Conservation (phyloP, 306 rosid species). For the Psophocarpus tetragonolobus region DNA sequence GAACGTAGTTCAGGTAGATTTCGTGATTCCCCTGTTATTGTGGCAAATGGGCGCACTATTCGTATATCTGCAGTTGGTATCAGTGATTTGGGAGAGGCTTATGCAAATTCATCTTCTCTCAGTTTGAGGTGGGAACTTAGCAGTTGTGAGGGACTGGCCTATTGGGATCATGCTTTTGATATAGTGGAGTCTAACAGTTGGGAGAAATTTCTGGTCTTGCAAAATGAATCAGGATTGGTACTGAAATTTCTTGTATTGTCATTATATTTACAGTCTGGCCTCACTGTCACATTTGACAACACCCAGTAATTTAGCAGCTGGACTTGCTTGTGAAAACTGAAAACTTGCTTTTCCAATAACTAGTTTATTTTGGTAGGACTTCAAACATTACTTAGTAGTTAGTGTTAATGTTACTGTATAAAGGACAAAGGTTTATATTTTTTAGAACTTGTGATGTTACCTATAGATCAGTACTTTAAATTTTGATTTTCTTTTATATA, state of each 20-base stretch:
- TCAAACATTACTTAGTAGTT: not conserved
- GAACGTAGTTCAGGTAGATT: constrained; percentile 56
- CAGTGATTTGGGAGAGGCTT: constrained; percentile 66
- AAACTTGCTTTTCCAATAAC: constrained; percentile 7
- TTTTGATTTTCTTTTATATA: not conserved
- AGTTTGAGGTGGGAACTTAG: constrained; percentile 82
- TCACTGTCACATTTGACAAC: constrained; percentile 8
- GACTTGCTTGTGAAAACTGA: constrained; percentile 22
- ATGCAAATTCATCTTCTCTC: constrained; percentile 91
- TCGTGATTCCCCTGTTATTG: constrained; percentile 65
- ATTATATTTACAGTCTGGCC: constrained; percentile 24
- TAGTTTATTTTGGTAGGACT: constrained; percentile 20
- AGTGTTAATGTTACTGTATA: not conserved
- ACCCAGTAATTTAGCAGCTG: not conserved
- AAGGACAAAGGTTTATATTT: not conserved
- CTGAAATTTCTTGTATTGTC: constrained; percentile 26
- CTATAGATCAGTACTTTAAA: not conserved
- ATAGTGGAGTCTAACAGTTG: constrained; percentile 51
- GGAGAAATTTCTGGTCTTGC: constrained; percentile 88
- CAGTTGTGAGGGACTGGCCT: constrained; percentile 71
- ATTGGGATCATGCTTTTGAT: constrained; percentile 67
- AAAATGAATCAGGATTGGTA: constrained; percentile 87
- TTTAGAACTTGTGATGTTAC: not conserved
- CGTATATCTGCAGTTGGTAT: constrained; percentile 82
- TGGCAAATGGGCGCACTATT: constrained; percentile 82